These are phyloP conservation scores for Botryobasidium botryosum DNA, from an alignment of 768 basidiomycete genomes.

Conservation along the genomic window DNA sequence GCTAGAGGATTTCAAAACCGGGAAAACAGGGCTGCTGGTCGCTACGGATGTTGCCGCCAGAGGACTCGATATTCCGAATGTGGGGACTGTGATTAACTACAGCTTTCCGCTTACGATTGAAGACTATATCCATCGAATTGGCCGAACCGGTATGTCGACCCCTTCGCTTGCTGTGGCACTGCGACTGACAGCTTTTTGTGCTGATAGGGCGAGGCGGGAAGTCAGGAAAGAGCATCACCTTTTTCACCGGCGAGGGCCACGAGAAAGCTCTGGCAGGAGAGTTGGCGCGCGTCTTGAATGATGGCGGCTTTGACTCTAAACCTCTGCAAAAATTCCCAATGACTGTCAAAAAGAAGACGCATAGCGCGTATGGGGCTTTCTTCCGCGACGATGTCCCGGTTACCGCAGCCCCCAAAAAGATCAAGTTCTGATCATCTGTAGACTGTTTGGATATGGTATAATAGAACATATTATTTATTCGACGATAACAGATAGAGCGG, in stretches of 20 bases:
- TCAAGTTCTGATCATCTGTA: constrained; percentile 44
- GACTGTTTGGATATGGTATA: too few relatives aligned
- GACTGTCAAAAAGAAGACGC: constrained; percentile 93
- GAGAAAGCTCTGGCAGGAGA: constrained; percentile 83
- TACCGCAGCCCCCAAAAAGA: constrained; percentile 53
- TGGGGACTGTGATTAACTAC: constrained; percentile 87
- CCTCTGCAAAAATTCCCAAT: constrained; percentile 78
- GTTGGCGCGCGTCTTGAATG: constrained; percentile 74
- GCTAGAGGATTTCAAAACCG: constrained; percentile 73
- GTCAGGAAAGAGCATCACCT: constrained; percentile 82
- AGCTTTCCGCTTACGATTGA: constrained; percentile 96
- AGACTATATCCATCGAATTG: constrained; percentile 55
- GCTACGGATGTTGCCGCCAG: constrained; percentile 97
- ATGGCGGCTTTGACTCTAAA: constrained; percentile 63
- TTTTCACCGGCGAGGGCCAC: constrained; percentile 86
- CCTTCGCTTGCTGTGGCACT: background rate
- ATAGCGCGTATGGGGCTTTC: constrained; percentile 79
- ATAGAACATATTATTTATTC: too few relatives aligned
- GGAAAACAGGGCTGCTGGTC: constrained; percentile 65
- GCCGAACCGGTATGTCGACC: constrained; percentile 51
- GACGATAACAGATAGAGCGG: too few relatives aligned
- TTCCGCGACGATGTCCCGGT: constrained; percentile 37
- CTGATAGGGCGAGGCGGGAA: constrained; percentile 70
- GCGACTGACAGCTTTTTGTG: constrained; percentile 14
- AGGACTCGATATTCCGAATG: constrained; percentile 93